Base-by-base conservation (phyloP, 805 yeast species). In the Candida argentea region DNA sequence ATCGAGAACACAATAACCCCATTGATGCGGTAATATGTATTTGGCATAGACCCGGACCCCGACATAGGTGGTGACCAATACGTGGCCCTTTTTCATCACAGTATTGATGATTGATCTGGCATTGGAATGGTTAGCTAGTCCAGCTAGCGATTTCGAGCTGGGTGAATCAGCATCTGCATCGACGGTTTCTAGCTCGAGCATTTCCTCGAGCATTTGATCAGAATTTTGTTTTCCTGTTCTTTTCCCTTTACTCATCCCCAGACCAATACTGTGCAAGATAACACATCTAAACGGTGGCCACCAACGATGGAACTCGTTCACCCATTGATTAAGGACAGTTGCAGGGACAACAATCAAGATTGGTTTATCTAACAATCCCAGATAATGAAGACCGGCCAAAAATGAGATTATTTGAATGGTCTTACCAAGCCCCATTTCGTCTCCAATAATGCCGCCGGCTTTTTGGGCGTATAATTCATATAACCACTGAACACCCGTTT, bases 401-500 rank as follows among this genome's bases (percentile, higher is more conserved):
- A 89, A 91, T 1, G 96, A 75, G 24, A 86, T 85, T 6, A 91
- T 71, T 48, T 91, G 97, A 28, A 91, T 80, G 0, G 98, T 91
- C 46, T 91, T 91, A 2, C 98, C 98, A 11, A 91, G 56, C 0
- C 98, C 98, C 98, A 91, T 91, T 51, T 91, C 98, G 53, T 91
- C 98, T 15, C 97, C 96, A 22, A 91, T 68, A 14, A 91, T 91
- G 0, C 98, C 98, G 3, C 98, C 98, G 3, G 87, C 79, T 27
- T 72, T 74, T 50, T 91, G 97, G 13, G 74, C 66, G 43, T 82
- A 78, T n/a, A 91, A 60, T 46, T 91, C 98, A 78, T 93, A 87
- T 2, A 91, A 68, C 98, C 98, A 89, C 44, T 91, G 95, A 1
- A 91, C 96, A 36, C 97, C 85, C 0, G 97, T 91, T 43, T 83